Conservation (phyloP, 2,329 filamentous ascomycete species). For the Emericellopsis atlantica region DNA sequence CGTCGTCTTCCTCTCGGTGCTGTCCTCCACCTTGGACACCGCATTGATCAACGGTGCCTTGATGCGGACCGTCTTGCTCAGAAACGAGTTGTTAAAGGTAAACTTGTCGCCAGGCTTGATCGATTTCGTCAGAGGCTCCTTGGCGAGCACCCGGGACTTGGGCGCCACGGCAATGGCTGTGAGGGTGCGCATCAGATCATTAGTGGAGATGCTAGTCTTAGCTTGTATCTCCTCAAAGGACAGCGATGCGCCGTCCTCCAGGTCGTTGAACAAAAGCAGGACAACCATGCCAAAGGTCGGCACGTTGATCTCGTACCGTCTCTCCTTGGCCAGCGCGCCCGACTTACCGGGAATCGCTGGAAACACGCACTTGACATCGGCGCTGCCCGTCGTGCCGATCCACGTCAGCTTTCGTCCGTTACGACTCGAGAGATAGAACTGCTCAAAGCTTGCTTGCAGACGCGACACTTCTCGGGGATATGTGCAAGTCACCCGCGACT, state of each 20-base stretch:
- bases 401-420: conserved; percentile 83
- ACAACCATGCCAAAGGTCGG: conserved; percentile 90
- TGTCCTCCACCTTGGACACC: conserved; percentile 73
- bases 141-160: conserved; percentile 70
- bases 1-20: conserved; percentile 54
- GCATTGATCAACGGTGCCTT: conserved; percentile 77
- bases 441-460: conserved; percentile 74
- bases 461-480: conserved; percentile 64
- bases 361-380: conserved; percentile 74
- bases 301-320: conserved; percentile 81
- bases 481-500: conserved; percentile 37
- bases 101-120: conserved; percentile 70
- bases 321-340: conserved; percentile 44
- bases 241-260: conserved; percentile 37
- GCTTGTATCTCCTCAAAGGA: conserved; percentile 70
- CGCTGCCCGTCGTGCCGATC: conserved; percentile 59
- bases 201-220: conserved; percentile 62
- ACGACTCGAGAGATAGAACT: conserved; percentile 78
- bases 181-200: conserved; percentile 65
- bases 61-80: conserved; percentile 73
- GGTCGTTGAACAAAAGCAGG: conserved; percentile 76
- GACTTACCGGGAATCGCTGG: conserved; percentile 60
- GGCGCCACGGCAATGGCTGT: conserved; percentile 73
- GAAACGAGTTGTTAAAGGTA: conserved; percentile 69
- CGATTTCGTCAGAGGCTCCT: conserved; percentile 67